Evolutionary conservation across 148 eudicot species (phyloP).

Genomic region (Agrostemma githago): DNA sequence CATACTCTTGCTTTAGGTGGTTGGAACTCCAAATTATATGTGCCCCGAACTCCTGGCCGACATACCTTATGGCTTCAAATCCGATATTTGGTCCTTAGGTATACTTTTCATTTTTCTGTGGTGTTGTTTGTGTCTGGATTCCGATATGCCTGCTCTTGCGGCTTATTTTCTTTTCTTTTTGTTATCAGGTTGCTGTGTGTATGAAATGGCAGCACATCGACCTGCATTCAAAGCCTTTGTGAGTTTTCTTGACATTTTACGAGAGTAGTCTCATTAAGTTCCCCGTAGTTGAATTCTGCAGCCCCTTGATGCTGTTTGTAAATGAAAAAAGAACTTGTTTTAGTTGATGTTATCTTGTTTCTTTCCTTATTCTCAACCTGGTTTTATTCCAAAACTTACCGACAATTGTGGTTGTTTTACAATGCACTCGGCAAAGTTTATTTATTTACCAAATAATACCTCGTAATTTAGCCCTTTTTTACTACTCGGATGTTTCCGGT

Average conservation of each 20-base stretch:
- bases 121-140: neutral
- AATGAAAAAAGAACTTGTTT: no score
- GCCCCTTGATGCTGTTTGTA: neutral
- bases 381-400: no score
- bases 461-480: no score
- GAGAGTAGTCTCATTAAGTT: neutral
- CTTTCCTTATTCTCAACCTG: no score
- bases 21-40: slow-evolving; percentile 99
- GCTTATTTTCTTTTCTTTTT: slow-evolving; percentile 19
- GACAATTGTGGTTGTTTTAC: no score
- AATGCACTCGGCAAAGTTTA: no score
- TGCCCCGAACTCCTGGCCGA: slow-evolving; percentile 98
- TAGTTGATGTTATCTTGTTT: no score
- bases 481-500: no score
- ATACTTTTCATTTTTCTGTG: slow-evolving; percentile 19
- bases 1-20: slow-evolving; percentile 54
- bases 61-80: slow-evolving; percentile 97
- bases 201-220: slow-evolving; percentile 98
- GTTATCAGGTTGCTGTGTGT: slow-evolving; percentile 86
- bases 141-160: neutral
- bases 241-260: slow-evolving; percentile 28
- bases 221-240: slow-evolving; percentile 99
- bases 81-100: slow-evolving; percentile 99
- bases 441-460: no score
- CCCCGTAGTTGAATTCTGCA: neutral